Evolutionary conservation across 2,329 filamentous ascomycete species (phyloP), one percentile per base, ranked within the genome.

Genomic region (Rhinocladiella mackenziei): DNA sequence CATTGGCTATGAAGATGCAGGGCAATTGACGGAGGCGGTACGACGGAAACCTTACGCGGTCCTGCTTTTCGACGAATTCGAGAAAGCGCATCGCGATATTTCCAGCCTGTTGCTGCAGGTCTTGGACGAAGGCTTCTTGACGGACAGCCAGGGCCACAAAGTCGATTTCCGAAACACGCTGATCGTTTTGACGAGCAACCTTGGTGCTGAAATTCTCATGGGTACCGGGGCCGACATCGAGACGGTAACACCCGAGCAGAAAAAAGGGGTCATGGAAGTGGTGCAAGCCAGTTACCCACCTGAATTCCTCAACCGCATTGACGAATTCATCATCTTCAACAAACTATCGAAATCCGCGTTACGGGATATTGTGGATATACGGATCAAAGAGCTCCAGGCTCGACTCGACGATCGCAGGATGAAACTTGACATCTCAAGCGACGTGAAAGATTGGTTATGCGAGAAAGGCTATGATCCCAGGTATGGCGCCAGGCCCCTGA

Each of bases 261-360:
- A 87, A 59, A 73, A 78, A 45, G 82, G 86, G 1, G 89, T 97
- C 41, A 89, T 97, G 81, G 86, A 94, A 59, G 81, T 94, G 11
- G 89, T 97, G 1, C 74, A 83, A 13, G 66, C 74, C 6, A 68
- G 74, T 1, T 83, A 96, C 62, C 81, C 91, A 4, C 92, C 92
- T 2, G 92, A 97, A 63, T 98, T 97, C 73, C 77, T 97, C 53
- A 97, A 98, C 69, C 80, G 92, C 14, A 88, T 97, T 51, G 91
- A 97, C 65, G 91, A 94, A 50, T 96, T 97, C 70, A 96, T 97
- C 63, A 72, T 97, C 60, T 97, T 97, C 75, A 91, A 89, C 67
- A 80, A 91, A 6, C 77, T 97, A 2, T 86, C 87, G 1, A 76
- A 76, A 20, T 72, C 75, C 13, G 89, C 91, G 11, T 76, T 97